phyloP scores from a whole-genome alignment of 2,329 filamentous ascomycete species.

The Colletotrichum euphorbiae region DNA sequence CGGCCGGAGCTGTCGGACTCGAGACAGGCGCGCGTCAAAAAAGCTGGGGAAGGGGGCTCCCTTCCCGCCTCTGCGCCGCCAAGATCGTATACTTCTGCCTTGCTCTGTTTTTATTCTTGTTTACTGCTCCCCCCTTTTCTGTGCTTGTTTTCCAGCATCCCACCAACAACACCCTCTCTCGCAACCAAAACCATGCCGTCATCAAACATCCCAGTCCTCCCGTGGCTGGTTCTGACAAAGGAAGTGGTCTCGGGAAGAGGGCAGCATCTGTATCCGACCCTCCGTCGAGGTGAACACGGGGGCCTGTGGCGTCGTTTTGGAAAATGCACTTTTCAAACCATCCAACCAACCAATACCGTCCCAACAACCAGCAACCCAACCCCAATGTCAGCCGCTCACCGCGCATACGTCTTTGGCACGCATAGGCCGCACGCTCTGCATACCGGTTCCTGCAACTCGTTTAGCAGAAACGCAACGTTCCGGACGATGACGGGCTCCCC shows the following conservation, averaged over 20 bases:
- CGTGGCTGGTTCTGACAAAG: not conserved
- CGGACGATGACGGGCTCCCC: not conserved
- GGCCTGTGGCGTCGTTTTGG: conserved; percentile 1
- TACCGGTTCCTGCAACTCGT: not conserved
- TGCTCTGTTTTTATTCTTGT: conserved; percentile 3
- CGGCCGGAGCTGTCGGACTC: conserved; percentile 13
- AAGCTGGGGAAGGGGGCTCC: not conserved
- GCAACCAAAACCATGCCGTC: not conserved
- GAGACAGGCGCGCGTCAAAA: not conserved
- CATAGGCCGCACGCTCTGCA: not conserved
- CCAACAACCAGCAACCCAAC: not conserved
- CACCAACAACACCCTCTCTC: not conserved
- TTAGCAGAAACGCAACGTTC: conserved; percentile 8
- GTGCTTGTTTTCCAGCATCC: not conserved
- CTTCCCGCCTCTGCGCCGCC: conserved; percentile 2
- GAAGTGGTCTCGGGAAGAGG: too few relatives aligned
- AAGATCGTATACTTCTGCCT: conserved; percentile 1
- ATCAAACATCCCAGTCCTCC: not conserved
- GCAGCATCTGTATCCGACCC: conserved; percentile 10
- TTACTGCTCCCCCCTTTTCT: not conserved
- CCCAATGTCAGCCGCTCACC: conserved; percentile 2
- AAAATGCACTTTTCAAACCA: not conserved
- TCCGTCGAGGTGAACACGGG: conserved; percentile 18
- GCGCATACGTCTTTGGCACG: not conserved
- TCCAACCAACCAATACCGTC: not conserved